These are phyloP conservation scores for Phlebiopsis gigantea DNA, from an alignment of 768 basidiomycete genomes.

Conservation along the genomic window DNA sequence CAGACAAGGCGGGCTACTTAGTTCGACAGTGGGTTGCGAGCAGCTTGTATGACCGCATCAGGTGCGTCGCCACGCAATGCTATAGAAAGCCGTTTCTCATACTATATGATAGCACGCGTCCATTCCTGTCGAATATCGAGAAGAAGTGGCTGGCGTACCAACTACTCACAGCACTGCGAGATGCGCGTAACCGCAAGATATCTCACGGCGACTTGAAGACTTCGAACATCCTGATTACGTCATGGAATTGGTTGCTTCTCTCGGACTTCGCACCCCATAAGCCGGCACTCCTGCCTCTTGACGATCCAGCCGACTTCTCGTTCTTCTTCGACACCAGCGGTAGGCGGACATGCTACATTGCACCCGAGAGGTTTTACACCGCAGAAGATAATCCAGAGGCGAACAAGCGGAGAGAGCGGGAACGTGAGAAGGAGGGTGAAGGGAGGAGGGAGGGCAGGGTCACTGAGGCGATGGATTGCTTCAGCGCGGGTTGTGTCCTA, in stretches of 20 bases:
- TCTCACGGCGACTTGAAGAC: constrained; percentile 98
- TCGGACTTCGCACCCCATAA: constrained; percentile 96
- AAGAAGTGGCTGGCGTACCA: constrained; percentile 99
- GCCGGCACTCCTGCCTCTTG: constrained; percentile 89
- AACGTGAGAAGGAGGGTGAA: constrained; percentile 35
- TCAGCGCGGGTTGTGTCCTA: constrained; percentile 90
- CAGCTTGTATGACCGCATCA: constrained; percentile 95
- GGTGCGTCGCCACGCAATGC: constrained; percentile 42
- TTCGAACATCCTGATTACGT: constrained; percentile 93
- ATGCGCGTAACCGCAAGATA: constrained; percentile 80
- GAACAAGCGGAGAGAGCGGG: constrained; percentile 19
- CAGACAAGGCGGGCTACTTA: constrained; percentile 93
- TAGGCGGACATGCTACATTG: constrained; percentile 90
- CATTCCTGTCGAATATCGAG: constrained; percentile 86
- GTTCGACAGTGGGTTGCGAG: constrained; percentile 93
- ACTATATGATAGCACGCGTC: constrained; percentile 67
- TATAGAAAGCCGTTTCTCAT: background rate
- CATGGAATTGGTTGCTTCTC: constrained; percentile 93
- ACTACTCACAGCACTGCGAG: constrained; percentile 77
- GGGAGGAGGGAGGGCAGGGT: constrained; percentile 75
- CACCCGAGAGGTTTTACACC: constrained; percentile 92
- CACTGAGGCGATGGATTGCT: constrained; percentile 97
- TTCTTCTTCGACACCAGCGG: constrained; percentile 98
- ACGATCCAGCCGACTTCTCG: constrained; percentile 96
- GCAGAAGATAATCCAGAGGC: constrained; percentile 48